Conservation (phyloP, 768 basidiomycete genomes). For the Leccinellum luteum region DNA sequence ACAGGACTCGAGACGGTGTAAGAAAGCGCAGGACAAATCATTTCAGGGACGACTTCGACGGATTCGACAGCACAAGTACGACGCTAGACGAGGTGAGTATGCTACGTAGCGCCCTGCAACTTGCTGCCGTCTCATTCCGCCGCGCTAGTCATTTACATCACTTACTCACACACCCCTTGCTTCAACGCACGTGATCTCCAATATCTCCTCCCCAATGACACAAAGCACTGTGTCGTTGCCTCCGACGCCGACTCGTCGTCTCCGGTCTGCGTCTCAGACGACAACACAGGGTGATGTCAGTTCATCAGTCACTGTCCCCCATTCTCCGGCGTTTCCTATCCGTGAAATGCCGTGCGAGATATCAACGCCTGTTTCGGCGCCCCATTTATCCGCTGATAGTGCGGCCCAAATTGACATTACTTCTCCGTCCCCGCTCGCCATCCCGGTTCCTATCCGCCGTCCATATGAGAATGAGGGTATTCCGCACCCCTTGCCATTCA, state of each 20-base stretch:
- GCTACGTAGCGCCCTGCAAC: neutral
- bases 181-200: slow-evolving; percentile 48
- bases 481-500: slow-evolving; percentile 14
- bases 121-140: neutral
- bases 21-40: slow-evolving; percentile 7
- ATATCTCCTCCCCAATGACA: slow-evolving; percentile 33
- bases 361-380: neutral
- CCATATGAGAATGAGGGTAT: neutral
- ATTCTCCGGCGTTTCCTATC: neutral
- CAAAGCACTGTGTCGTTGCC: slow-evolving; percentile 14
- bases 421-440: slow-evolving; percentile 12
- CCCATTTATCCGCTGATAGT: neutral
- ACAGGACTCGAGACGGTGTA: slow-evolving; percentile 1
- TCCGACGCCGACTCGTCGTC: slow-evolving; percentile 12
- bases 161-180: slow-evolving; percentile 46
- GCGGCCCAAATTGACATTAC: neutral
- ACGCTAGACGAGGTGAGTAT: slow-evolving; percentile 48
- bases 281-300: slow-evolving; percentile 3
- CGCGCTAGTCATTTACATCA: slow-evolving; percentile 40
- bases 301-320: neutral
- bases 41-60: slow-evolving; percentile 10
- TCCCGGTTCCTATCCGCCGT: neutral
- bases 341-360: slow-evolving; percentile 4
- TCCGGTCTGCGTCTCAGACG: slow-evolving; percentile 18
- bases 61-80: slow-evolving; percentile 21